Base-by-base conservation (phyloP, 108 stramenopile genomes). In the Mayamaea pseudoterrestris region DNA sequence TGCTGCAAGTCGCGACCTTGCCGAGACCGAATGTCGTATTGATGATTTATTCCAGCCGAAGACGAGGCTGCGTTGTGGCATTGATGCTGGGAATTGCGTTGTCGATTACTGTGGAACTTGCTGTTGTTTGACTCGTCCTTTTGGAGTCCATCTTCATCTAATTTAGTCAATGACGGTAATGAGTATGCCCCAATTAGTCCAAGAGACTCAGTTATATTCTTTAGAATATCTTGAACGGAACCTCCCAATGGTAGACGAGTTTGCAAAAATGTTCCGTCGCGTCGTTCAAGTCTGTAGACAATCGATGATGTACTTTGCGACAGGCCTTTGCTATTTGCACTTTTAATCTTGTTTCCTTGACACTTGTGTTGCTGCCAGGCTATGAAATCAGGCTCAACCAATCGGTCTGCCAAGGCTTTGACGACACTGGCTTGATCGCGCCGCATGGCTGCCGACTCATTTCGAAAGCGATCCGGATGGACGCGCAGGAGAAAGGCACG, bases 401-500 rank as follows among this genome's bases (percentile, higher is more conserved):
- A 26, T 35, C 80, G 66, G 44, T 76, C 63, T 5, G 60, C 34
- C n/a, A 87, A 36, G 1, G 70, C 73, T 55, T 83, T 73, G 13
- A 90, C 64, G 1, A 84, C 56, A 9, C 27, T 60, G 12, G 74
- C 73, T 61, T 90, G 88, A 39, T 72, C 57, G 30, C 62, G 63
- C 36, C 71, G 70, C 30, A 85, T 69, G 24, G 43, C 13, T 18
- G 44, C 48, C 16, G 63, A 48, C 22, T 51, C 43, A 7, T 50
- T 39, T 37, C 88, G 77, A 57, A 90, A 90, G 36, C 80, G 69
- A 52, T 84, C 88, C 0, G 88, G 83, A 56, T 90, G 88, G 11
- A 74, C 79, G 27, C 78, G 69, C 47, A 90, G 66, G 6, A 90
- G 49, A 41, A 90, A 84, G 8, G 88, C 88, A 31, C 82, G 55